These are phyloP conservation scores for Kitagawia praeruptora DNA, from an alignment of 129 eudicot genomes.

Conservation along the genomic window DNA sequence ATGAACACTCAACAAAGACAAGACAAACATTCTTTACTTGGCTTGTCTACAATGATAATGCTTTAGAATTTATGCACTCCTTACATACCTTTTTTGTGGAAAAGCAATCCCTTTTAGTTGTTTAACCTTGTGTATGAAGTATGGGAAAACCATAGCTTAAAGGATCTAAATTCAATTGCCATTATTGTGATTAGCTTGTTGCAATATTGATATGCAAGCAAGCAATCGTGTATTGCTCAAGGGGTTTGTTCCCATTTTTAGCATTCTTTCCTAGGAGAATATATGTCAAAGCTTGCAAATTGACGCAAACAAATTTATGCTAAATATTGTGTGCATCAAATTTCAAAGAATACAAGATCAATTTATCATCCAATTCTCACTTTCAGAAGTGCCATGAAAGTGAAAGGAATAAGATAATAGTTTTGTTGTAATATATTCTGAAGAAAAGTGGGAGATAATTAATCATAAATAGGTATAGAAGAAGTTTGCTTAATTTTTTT, in stretches of 20 bases:
- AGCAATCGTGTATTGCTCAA: not conserved
- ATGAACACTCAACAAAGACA: not conserved
- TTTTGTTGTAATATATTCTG: too few species aligned
- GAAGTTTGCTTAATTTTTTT: too few species aligned
- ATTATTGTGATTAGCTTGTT: not conserved
- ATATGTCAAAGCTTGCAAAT: not conserved
- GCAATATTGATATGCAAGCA: not conserved
- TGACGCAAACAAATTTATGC: too few species aligned
- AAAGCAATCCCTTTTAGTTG: not conserved
- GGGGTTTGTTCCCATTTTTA: not conserved
- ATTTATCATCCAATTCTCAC: too few species aligned
- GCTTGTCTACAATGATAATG: not conserved
- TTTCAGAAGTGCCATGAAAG: too few species aligned
- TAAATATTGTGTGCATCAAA: too few species aligned
- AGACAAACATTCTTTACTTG: slow-evolving; percentile 2
- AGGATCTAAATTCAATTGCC: not conserved
- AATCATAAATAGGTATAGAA: too few species aligned
- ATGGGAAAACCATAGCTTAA: not conserved
- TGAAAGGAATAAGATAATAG: too few species aligned
- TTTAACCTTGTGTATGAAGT: not conserved
- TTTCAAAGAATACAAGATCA: too few species aligned
- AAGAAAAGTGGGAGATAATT: too few species aligned
- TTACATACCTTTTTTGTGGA: not conserved
- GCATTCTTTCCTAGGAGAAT: not conserved
- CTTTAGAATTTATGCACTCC: not conserved